Conservation (phyloP, 108 stramenopile species). For the Cyclotella choctawhatcheeana region DNA sequence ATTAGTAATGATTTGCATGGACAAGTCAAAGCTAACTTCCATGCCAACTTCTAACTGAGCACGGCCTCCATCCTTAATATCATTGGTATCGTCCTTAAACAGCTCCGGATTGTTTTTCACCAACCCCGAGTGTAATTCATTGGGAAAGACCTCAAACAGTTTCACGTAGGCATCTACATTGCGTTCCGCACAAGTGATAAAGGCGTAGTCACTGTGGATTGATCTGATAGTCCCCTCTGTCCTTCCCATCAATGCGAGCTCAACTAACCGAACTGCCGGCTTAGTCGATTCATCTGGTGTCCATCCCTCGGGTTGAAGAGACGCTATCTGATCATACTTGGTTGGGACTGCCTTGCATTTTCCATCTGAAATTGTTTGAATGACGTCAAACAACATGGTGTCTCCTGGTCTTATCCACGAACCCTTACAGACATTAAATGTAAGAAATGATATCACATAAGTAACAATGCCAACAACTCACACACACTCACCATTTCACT, state of each 20-base stretch:
- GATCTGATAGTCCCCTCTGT: conserved; percentile 74
- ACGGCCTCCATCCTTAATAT: conserved; percentile 30
- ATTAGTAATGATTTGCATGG: conserved; percentile 54
- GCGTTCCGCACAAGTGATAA: conserved; percentile 77
- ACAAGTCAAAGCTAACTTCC: conserved; percentile 81
- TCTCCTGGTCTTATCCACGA: conserved; percentile 77
- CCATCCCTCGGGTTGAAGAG: conserved; percentile 10
- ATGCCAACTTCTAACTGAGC: conserved; percentile 51
- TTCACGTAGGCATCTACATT: conserved; percentile 80
- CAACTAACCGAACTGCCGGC: conserved; percentile 53
- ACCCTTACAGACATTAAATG: conserved; percentile 16
- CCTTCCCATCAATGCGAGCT: conserved; percentile 56
- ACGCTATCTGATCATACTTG: conserved; percentile 22
- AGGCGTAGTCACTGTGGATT: conserved; percentile 73
- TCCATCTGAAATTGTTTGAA: conserved; percentile 65
- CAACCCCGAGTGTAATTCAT: conserved; percentile 67
- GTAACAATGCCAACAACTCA: not conserved
- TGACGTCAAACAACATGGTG: conserved; percentile 75
- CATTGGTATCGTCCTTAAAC: conserved; percentile 11
- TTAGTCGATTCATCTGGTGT: conserved; percentile 19
- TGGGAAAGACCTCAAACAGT: conserved; percentile 69
- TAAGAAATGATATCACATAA: not conserved
- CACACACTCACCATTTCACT: conserved; percentile 15
- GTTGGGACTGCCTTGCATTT: conserved; percentile 68
- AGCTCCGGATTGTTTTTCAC: conserved; percentile 21